phyloP scores from a whole-genome alignment of 2,329 filamentous ascomycete species.

The Ophiostoma tasmaniense region DNA sequence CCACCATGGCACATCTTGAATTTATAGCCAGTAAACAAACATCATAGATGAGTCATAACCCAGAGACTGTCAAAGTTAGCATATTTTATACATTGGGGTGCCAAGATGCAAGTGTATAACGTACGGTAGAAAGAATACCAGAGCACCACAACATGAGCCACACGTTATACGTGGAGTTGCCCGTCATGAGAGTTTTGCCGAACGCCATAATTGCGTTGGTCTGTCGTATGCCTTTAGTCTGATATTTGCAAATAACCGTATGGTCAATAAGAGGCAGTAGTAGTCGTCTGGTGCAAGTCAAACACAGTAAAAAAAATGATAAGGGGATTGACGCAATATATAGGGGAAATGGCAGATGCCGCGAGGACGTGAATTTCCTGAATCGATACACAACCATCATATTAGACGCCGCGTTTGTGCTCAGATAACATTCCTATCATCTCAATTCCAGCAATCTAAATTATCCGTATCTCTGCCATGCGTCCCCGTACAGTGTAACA shows the following conservation, averaged over 20 bases:
- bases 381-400: background rate
- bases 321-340: background rate
- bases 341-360: background rate
- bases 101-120: background rate
- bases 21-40: background rate
- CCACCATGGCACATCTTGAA: background rate
- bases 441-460: background rate
- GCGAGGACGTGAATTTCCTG: background rate
- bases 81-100: background rate
- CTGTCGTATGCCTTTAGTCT: background rate
- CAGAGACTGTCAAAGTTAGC: background rate
- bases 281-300: background rate
- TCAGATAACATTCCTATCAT: background rate
- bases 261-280: background rate
- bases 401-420: background rate
- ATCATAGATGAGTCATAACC: constrained; percentile 1
- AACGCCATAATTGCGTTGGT: constrained; percentile 7
- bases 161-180: constrained; percentile 12
- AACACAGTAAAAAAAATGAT: background rate
- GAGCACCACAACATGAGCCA: constrained; percentile 10
- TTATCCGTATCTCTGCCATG: background rate
- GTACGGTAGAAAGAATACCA: constrained; percentile 10
- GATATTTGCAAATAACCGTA: background rate
- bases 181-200: constrained; percentile 12
- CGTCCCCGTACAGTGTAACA: background rate